Evolutionary conservation across 495 filamentous ascomycete species (phyloP).

Genomic region (Aspergillus cristatus): DNA sequence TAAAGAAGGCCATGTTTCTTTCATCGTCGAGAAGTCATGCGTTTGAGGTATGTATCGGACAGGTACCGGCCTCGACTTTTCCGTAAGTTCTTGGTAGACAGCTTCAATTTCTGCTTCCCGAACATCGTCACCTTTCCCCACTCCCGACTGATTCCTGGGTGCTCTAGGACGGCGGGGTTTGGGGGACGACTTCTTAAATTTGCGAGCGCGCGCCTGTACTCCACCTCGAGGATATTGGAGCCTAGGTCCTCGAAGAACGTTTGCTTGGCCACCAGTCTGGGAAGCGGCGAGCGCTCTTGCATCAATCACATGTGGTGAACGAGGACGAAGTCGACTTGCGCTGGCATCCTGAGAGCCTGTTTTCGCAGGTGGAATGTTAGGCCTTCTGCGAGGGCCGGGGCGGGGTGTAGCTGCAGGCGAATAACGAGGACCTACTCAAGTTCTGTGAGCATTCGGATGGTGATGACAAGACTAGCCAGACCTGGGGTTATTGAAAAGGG

Average conservation of each 20-base stretch:
- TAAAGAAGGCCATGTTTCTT: constrained; percentile 36
- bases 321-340: constrained; percentile 17
- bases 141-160: constrained; percentile 3
- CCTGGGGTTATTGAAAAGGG: too few species aligned
- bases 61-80: constrained; percentile 21
- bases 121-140: constrained; percentile 17
- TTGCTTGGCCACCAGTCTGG: constrained; percentile 17
- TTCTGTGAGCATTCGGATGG: neutral
- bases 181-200: constrained; percentile 6
- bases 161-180: neutral
- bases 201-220: too few species aligned
- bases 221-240: constrained; percentile 15
- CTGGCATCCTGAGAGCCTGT: constrained; percentile 8
- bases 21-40: constrained; percentile 20
- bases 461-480: too few species aligned
- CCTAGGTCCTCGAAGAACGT: constrained; percentile 26
- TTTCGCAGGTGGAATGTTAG: constrained; percentile 15
- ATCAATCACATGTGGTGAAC: constrained; percentile 28
- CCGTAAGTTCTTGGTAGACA: constrained; percentile 21
- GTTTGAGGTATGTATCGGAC: constrained; percentile 27
- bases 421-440: too few species aligned
- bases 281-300: constrained; percentile 33
- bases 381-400: constrained; percentile 7
- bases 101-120: constrained; percentile 20
- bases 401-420: constrained; percentile 4